Conservation (phyloP, 495 filamentous ascomycete genomes). For the Friedmanniomyces endolithicus region DNA sequence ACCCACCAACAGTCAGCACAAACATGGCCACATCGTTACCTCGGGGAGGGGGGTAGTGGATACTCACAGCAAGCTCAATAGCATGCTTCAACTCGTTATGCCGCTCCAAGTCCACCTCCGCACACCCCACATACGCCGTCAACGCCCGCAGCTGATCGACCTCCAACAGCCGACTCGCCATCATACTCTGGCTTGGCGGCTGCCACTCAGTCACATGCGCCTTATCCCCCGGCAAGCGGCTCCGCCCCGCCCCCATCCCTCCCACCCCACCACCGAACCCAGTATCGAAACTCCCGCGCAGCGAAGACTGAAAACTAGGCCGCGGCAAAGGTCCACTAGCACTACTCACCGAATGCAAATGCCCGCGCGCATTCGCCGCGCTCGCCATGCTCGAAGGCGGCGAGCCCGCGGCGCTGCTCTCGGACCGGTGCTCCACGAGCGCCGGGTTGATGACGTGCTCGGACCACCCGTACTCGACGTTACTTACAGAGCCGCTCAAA, state of each 20-base stretch:
- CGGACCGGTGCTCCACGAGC: constrained; percentile 31
- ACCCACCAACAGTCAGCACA: too few relatives aligned
- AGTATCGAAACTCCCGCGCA: constrained; percentile 62
- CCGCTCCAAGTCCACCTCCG: constrained; percentile 71
- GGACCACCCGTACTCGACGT: constrained; percentile 95
- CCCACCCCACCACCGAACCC: constrained; percentile 33
- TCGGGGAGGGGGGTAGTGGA: too few relatives aligned
- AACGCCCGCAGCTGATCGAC: constrained; percentile 68
- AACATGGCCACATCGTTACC: too few relatives aligned
- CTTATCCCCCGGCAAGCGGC: constrained; percentile 72
- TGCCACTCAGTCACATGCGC: constrained; percentile 81
- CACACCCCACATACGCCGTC: constrained; percentile 63
- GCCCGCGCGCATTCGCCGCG: background rate
- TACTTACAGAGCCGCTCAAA: constrained; percentile 81
- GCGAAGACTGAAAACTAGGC: constrained; percentile 57
- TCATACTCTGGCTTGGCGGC: constrained; percentile 84
- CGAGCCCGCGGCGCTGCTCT: constrained; percentile 7
- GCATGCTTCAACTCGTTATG: constrained; percentile 56
- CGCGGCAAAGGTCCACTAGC: constrained; percentile 21
- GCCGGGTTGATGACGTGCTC: constrained; percentile 74
- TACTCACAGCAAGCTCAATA: constrained; percentile 66
- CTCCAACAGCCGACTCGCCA: constrained; percentile 63
- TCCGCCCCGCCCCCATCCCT: constrained; percentile 1
- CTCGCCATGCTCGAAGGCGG: constrained; percentile 5
- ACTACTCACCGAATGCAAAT: constrained; percentile 5